A percentile compares a stretch with the other conserved stretches of the same genome.
These are phyloP conservation scores for Starmerella kuoi DNA, from an alignment of 805 yeast species.

Conservation along the genomic window DNA sequence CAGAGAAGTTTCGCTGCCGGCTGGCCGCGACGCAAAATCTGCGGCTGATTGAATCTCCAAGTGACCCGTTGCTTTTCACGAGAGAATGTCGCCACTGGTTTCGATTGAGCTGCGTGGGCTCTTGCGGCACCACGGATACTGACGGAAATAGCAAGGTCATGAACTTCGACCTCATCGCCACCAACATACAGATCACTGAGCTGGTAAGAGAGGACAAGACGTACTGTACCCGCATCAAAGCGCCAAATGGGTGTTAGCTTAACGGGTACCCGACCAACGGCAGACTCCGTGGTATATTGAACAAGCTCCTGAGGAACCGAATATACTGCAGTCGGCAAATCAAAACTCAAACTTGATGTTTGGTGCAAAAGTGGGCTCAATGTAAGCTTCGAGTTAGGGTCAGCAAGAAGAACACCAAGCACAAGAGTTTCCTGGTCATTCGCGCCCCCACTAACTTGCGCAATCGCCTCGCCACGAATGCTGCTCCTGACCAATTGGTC, in stretches of 20 bases:
- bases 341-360: slow-evolving; percentile 19
- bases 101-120: slow-evolving; percentile 64
- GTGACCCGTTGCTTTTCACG: slow-evolving; percentile 75
- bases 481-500: slow-evolving; percentile 50
- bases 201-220: slow-evolving; percentile 63
- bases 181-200: slow-evolving; percentile 39
- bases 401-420: slow-evolving; percentile 19
- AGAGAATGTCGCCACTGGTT: slow-evolving; percentile 85
- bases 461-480: slow-evolving; percentile 55
- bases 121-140: slow-evolving; percentile 38
- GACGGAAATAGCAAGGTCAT: slow-evolving; percentile 52
- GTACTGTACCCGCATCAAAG: slow-evolving; percentile 70
- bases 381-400: slow-evolving; percentile 18
- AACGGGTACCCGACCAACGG: slow-evolving; percentile 46
- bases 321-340: slow-evolving; percentile 31
- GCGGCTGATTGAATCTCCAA: slow-evolving; percentile 50
- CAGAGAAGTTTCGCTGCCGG: slow-evolving; percentile 65
- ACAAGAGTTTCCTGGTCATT: slow-evolving; percentile 17
- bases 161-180: slow-evolving; percentile 35
- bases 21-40: slow-evolving; percentile 30
- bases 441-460: slow-evolving; percentile 36
- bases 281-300: slow-evolving; percentile 45
- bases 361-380: slow-evolving; percentile 19
- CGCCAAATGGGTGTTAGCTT: slow-evolving; percentile 78
- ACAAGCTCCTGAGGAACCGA: slow-evolving; percentile 41